Evolutionary conservation across 495 filamentous ascomycete genomes (phyloP), one percentile per base, ranked within the genome.

Genomic region (Aspergillus olivimuriae): DNA sequence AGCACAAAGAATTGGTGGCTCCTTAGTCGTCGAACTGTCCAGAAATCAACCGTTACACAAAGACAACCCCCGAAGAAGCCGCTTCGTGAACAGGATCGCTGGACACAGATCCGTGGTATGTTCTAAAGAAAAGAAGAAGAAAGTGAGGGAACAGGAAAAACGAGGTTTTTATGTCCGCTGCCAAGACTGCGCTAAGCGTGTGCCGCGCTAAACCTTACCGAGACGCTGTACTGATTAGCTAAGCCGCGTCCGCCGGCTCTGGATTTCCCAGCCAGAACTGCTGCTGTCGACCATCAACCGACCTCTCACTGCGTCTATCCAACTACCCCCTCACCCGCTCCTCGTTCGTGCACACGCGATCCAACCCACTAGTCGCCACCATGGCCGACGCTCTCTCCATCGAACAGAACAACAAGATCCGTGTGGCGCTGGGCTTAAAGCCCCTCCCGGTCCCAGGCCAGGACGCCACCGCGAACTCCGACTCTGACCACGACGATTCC

Each of bases 351-450:
- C 24, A 14, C 30, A 14, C 9, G 4, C 6, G 20, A 10, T 26
- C 15, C 21, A 10, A 16, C 9, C 19, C 21, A 14, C 10, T 12
- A 26, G 41, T 48, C 22, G 37, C 20, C 63, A 80, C 44, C 26
- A 94, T 91, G 86, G 67, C 78, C 26, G 86, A 91, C 72, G 74
- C 81, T 52, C 78, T 90, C 21, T 83, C 86, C 41, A 90, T 98
- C 59, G 89, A 94, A 60, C 87, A 95, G 73, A 86, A 88, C 35
- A 98, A 98, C 74, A 86, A 89, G 57, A 82, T 95, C 51, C 90
- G 92, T 33, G 75, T 81, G 47, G 87, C 87, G 28, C 75, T 96
- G 51, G 92, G 92, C 46, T 82, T 95, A 69, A 88, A 89, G 55
- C 91, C 89, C 23, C 73, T 98, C 50, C 89, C 89, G 36, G 86